phyloP scores from a whole-genome alignment of 495 filamentous ascomycete species.

The Echria macrotheca region DNA sequence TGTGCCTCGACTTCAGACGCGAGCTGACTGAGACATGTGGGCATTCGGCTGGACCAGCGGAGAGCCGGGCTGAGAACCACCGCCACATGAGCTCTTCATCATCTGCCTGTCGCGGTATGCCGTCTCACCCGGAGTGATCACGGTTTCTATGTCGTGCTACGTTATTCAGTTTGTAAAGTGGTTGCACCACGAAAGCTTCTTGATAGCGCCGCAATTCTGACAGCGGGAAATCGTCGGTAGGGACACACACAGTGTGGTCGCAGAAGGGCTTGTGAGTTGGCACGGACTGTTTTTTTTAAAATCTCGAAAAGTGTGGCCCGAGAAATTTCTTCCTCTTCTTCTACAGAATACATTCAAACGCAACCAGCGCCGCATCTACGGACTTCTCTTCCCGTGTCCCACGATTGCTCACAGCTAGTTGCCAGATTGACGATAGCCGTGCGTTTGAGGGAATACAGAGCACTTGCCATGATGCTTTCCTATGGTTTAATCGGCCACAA shows the following conservation, averaged over 20 bases:
- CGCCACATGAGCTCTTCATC: not conserved
- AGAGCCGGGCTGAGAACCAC: not conserved
- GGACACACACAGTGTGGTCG: too few relatives aligned
- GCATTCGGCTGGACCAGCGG: not conserved
- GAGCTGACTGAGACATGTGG: not conserved
- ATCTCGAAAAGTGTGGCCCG: not conserved
- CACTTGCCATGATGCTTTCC: slow-evolving; percentile 29
- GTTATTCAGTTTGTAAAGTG: too few relatives aligned
- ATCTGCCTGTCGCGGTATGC: not conserved
- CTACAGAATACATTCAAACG: slow-evolving; percentile 18
- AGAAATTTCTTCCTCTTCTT: slow-evolving; percentile 9
- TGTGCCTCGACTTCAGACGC: not conserved
- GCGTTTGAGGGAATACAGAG: slow-evolving; percentile 37
- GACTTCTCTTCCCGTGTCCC: slow-evolving; percentile 23
- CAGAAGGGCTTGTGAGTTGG: too few relatives aligned
- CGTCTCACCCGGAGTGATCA: too few relatives aligned
- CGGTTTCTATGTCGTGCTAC: too few relatives aligned
- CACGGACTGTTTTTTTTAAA: too few relatives aligned
- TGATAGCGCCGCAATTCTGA: too few relatives aligned
- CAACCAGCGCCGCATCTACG: slow-evolving; percentile 30
- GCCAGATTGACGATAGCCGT: slow-evolving; percentile 28
- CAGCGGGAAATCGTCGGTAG: too few relatives aligned
- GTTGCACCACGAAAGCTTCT: too few relatives aligned
- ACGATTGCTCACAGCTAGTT: slow-evolving; percentile 27
- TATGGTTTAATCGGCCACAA: slow-evolving; percentile 31